phyloP scores from a whole-genome alignment of 805 yeast species.

The Metschnikowia hibisci region DNA sequence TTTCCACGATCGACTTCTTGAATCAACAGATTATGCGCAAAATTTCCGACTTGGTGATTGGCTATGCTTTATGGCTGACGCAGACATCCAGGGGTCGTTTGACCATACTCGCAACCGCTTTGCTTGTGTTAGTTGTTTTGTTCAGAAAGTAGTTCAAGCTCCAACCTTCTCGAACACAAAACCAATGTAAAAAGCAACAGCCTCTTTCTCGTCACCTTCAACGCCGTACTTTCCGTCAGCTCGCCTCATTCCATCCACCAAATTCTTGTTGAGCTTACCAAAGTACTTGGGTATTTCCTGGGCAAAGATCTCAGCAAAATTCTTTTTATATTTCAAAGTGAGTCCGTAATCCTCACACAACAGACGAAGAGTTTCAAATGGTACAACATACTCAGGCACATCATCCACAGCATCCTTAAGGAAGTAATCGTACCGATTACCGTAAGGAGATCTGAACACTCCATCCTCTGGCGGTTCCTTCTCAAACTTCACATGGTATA shows the following conservation, averaged over 20 bases:
- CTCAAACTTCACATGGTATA: conserved; percentile 80
- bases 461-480: conserved; percentile 73
- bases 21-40: conserved; percentile 25
- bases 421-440: conserved; percentile 77
- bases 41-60: conserved; percentile 28
- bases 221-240: conserved; percentile 81
- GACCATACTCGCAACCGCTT: conserved; percentile 16
- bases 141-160: neutral
- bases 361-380: conserved; percentile 80
- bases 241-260: conserved; percentile 66
- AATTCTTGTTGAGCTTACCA: conserved; percentile 52
- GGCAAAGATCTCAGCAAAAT: conserved; percentile 77
- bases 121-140: conserved; percentile 14
- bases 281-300: conserved; percentile 72
- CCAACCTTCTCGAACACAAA: conserved; percentile 72
- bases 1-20: conserved; percentile 30
- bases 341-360: conserved; percentile 82
- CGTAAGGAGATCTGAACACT: conserved; percentile 69
- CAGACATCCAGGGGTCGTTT: conserved; percentile 34
- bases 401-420: conserved; percentile 92
- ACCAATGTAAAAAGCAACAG: conserved; percentile 80
- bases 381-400: conserved; percentile 96
- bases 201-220: conserved; percentile 85
- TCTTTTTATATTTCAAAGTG: conserved; percentile 65
- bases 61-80: conserved; percentile 33